Conservation (phyloP, 2,329 filamentous ascomycete species). For the Microcyclospora tardicrescens region DNA sequence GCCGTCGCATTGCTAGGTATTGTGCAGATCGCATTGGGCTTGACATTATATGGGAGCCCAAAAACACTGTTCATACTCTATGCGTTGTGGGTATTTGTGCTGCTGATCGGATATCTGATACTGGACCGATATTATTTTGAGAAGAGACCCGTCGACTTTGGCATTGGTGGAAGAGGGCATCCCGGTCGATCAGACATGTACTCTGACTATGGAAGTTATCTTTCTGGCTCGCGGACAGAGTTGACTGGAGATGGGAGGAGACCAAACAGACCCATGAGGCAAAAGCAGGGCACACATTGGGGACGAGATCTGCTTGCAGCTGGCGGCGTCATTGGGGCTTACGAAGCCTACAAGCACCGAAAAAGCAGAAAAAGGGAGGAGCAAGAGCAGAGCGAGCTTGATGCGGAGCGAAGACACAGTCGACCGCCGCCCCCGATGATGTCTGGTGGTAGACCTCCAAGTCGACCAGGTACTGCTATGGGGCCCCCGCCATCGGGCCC, state of each 20-base stretch:
- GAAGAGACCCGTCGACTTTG: conserved; percentile 30
- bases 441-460: conserved; percentile 6
- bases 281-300: conserved; percentile 19
- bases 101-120: conserved; percentile 67
- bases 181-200: conserved; percentile 20
- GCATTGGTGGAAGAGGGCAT: conserved; percentile 1
- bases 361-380: conserved; percentile 15
- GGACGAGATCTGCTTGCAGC: conserved; percentile 37
- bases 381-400: conserved; percentile 18
- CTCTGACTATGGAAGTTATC: conserved; percentile 45
- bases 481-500: conserved; percentile 2
- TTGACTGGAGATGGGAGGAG: conserved; percentile 32
- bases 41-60: conserved; percentile 87
- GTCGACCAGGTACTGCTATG: conserved; percentile 3
- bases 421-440: conserved; percentile 1
- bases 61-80: conserved; percentile 75
- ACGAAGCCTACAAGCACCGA: conserved; percentile 39
- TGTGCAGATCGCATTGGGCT: conserved; percentile 72
- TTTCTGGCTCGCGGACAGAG: conserved; percentile 42
- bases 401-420: conserved; percentile 3
- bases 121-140: conserved; percentile 53
- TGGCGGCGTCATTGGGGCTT: conserved; percentile 45
- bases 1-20: conserved; percentile 68
- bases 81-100: conserved; percentile 59
- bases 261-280: conserved; percentile 7